Percentiles rank a stretch among this genome's conserved stretches.
Evolutionary conservation across 192 early-diverging fungal genomes (phyloP).

Genomic region (Umbelopsis isabellina): DNA sequence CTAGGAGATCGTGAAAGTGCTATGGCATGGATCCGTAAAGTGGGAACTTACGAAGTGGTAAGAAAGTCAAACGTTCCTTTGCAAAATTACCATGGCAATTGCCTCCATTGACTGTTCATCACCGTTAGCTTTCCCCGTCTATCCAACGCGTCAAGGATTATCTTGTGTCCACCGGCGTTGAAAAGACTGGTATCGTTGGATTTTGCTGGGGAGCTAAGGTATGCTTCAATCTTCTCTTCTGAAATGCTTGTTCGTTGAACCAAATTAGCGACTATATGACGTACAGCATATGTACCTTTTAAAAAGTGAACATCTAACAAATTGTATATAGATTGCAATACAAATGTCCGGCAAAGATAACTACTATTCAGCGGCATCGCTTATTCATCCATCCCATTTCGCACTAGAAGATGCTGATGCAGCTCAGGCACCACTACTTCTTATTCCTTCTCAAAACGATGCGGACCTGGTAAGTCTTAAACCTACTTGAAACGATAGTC

Average conservation of each 20-base stretch:
- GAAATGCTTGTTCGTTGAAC: not conserved
- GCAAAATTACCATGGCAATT: not conserved
- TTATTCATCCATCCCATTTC: conserved; percentile 67
- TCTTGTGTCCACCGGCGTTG: conserved; percentile 47
- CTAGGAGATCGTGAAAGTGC: conserved; percentile 44
- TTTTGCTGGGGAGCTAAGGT: conserved; percentile 76
- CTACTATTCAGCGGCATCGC: conserved; percentile 51
- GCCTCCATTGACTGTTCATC: not conserved
- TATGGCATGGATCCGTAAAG: conserved; percentile 36
- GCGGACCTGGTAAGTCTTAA: conserved; percentile 47
- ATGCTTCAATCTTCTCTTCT: too few species aligned
- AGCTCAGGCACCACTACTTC: conserved; percentile 61
- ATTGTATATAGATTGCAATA: conserved; percentile 44
- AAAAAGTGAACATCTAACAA: not conserved
- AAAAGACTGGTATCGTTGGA: conserved; percentile 57
- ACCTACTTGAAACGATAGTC: too few species aligned
- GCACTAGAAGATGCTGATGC: conserved; percentile 49
- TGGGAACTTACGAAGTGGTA: conserved; percentile 26
- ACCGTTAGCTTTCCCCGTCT: conserved; percentile 2
- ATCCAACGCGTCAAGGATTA: conserved; percentile 27
- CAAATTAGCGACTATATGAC: not conserved
- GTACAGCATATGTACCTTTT: not conserved
- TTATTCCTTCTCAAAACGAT: conserved; percentile 68
- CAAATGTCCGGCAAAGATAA: conserved; percentile 47
- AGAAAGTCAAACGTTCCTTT: conserved; percentile 12